Percentiles rank a stretch among this genome's conserved stretches.
phyloP scores from a whole-genome alignment of 2,329 filamentous ascomycete genomes.

The Ceratocystis variospora region DNA sequence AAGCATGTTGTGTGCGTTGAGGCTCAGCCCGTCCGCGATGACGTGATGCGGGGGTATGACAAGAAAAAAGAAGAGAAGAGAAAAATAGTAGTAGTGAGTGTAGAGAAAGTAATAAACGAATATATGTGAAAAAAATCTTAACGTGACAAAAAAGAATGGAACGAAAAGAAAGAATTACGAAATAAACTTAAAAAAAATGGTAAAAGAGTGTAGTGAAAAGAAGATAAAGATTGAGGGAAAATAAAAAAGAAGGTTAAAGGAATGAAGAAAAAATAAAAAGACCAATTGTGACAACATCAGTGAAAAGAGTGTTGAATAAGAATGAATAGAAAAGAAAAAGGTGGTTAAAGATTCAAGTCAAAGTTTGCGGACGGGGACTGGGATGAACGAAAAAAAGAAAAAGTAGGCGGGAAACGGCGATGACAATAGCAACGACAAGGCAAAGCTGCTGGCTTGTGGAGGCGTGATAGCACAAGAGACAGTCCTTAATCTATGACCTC shows the following conservation, averaged over 20 bases:
- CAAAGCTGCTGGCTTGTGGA: too few relatives aligned
- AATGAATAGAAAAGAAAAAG: neutral
- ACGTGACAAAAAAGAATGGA: neutral
- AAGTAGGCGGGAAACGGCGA: neutral
- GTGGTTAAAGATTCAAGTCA: neutral
- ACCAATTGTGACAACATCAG: neutral
- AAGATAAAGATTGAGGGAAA: neutral
- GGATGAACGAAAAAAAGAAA: neutral
- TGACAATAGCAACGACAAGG: neutral
- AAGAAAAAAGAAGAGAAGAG: neutral
- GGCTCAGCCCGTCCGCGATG: neutral
- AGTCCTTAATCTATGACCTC: neutral
- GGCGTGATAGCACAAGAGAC: neutral
- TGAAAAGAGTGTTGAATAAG: neutral
- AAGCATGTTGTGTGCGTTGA: neutral
- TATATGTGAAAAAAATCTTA: neutral
- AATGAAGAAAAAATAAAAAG: conserved; percentile 3
- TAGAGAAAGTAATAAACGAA: neutral
- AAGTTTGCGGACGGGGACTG: neutral
- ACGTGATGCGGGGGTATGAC: neutral
- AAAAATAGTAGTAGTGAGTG: neutral
- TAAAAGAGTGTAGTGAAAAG: neutral
- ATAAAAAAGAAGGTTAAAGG: neutral
- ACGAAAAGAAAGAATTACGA: neutral
- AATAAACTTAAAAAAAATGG: neutral